Evolutionary conservation across 1,284 basidiomycete species (phyloP).

Genomic region (Rhodofomes roseus): DNA sequence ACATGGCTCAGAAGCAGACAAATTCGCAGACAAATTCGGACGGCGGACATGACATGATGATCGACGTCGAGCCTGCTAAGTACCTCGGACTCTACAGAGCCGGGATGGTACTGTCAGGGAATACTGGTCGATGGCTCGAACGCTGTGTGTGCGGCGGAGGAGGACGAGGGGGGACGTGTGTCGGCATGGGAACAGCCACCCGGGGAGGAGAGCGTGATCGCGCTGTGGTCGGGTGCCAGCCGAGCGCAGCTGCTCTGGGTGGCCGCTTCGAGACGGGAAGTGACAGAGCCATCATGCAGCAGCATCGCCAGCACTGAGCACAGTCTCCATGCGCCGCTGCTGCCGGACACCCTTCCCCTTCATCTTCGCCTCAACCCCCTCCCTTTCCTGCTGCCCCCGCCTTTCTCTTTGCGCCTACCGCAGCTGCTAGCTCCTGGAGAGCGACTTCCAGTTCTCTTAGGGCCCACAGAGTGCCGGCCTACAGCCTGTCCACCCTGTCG

Average conservation of each 20-base stretch:
- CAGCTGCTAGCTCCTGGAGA: constrained; percentile 7
- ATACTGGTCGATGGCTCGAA: no score
- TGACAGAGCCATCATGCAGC: neutral
- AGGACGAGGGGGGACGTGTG: neutral
- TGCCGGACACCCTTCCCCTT: neutral
- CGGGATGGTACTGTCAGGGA: no score
- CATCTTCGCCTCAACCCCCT: neutral
- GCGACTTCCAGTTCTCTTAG: neutral
- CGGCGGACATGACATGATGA: neutral
- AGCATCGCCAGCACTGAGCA: constrained; percentile 1
- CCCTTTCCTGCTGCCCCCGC: neutral
- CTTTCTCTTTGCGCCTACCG: neutral
- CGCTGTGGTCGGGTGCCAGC: neutral
- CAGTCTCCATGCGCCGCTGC: neutral
- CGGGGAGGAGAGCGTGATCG: neutral
- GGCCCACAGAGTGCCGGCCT: constrained; percentile 1
- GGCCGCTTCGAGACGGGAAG: neutral
- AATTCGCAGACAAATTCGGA: neutral
- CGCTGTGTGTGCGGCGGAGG: neutral
- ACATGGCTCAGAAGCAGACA: neutral
- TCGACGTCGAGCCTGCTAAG: neutral
- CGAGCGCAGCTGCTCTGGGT: neutral
- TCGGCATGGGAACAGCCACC: neutral
- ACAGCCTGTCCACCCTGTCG: neutral
- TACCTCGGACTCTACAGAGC: no score